phyloP scores from a whole-genome alignment of 192 early-diverging fungal genomes.

The Linnemannia elongata region DNA sequence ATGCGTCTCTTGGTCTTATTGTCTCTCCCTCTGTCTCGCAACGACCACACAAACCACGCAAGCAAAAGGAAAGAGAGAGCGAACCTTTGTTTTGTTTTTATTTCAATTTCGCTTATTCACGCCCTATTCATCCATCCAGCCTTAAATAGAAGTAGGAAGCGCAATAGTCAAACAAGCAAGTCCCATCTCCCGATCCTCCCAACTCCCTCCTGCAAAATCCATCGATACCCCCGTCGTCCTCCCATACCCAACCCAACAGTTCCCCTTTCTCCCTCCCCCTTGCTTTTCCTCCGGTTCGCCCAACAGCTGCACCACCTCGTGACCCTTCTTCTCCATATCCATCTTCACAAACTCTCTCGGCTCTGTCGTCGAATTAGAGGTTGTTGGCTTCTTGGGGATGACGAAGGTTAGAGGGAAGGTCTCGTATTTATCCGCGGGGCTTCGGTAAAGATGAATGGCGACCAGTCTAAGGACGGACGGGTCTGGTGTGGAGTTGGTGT shows the following conservation, averaged over 20 bases:
- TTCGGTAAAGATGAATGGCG: constrained; percentile 62
- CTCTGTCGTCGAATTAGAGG: neutral
- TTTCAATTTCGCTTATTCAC: neutral
- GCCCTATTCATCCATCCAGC: too few relatives aligned
- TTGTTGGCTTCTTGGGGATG: neutral
- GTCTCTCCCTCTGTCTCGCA: too few relatives aligned
- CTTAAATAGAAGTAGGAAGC: neutral
- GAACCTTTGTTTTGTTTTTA: neutral
- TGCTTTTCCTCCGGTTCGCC: constrained; percentile 65
- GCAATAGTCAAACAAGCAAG: constrained; percentile 18
- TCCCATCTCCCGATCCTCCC: constrained; percentile 64
- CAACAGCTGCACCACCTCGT: constrained; percentile 55
- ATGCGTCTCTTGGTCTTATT: too few relatives aligned
- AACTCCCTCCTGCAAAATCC: constrained; percentile 61
- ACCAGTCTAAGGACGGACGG: constrained; percentile 29
- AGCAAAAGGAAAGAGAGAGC: neutral
- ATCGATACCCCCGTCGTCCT: constrained; percentile 46
- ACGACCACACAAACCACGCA: neutral
- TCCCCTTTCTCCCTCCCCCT: constrained; percentile 57
- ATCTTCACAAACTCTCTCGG: neutral
- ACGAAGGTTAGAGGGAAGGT: constrained; percentile 49
- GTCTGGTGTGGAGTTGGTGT: constrained; percentile 10
- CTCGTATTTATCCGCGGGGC: constrained; percentile 55
- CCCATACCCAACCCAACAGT: constrained; percentile 66
- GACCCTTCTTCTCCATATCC: constrained; percentile 39